Conservation (phyloP, 495 filamentous ascomycete species). For the Penicillium flavigenum region DNA sequence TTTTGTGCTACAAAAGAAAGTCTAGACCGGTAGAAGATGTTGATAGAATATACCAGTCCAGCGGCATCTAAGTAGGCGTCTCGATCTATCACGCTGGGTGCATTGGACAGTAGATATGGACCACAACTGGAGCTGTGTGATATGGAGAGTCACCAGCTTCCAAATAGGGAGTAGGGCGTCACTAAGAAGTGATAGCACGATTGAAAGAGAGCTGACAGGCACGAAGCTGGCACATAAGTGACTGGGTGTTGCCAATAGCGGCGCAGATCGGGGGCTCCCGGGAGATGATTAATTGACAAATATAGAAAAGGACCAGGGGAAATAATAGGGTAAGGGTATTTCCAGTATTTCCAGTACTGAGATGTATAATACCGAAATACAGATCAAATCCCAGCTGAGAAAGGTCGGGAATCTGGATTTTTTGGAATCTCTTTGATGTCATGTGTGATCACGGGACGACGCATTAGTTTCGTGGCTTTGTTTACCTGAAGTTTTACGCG, state of each 20-base stretch:
- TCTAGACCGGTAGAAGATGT: neutral
- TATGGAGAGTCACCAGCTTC: constrained; percentile 4
- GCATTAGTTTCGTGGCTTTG: constrained; percentile 30
- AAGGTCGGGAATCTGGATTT: constrained; percentile 8
- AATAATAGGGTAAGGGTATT: constrained; percentile 20
- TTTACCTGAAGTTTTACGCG: constrained; percentile 21
- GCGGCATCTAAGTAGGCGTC: neutral
- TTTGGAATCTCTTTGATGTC: constrained; percentile 11
- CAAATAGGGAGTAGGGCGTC: constrained; percentile 13
- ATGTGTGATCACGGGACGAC: constrained; percentile 28
- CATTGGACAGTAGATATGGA: neutral
- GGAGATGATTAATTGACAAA: constrained; percentile 19
- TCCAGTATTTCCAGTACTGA: constrained; percentile 24
- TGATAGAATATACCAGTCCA: neutral
- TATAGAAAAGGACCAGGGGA: constrained; percentile 8
- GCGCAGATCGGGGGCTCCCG: constrained; percentile 27
- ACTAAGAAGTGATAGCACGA: constrained; percentile 19
- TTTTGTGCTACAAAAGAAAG: neutral
- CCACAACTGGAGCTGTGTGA: constrained; percentile 23
- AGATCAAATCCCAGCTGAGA: neutral
- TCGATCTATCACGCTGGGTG: constrained; percentile 5
- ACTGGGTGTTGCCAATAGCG: constrained; percentile 28
- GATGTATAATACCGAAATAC: constrained; percentile 5
- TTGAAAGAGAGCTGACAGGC: constrained; percentile 25
- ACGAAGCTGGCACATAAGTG: constrained; percentile 25